A percentile compares a stretch with the other conserved stretches of the same genome.
These are phyloP conservation scores for Artemisia argyi DNA, from an alignment of 129 eudicot species.

Conservation along the genomic window DNA sequence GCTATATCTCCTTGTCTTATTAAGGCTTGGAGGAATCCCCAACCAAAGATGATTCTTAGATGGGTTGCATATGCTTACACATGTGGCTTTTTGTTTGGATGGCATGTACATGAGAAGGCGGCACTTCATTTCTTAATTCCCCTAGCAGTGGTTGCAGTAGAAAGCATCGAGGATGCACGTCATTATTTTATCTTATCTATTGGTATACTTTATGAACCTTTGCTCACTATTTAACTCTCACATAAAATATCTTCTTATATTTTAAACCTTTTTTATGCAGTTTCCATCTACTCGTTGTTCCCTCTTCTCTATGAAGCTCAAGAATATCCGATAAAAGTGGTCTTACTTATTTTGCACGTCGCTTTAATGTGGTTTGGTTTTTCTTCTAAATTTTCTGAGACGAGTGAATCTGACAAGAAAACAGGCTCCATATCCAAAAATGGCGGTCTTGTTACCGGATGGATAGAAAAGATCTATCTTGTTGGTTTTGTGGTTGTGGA, in stretches of 20 bases:
- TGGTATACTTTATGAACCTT: constrained; percentile 42
- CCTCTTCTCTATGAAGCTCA: constrained; percentile 89
- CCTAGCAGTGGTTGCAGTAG: constrained; percentile 59
- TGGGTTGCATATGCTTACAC: constrained; percentile 94
- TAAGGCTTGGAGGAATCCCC: constrained; percentile 83
- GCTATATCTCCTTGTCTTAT: constrained; percentile 73
- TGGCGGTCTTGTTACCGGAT: constrained; percentile 42
- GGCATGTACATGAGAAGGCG: constrained; percentile 99
- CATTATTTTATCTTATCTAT: constrained; percentile 80
- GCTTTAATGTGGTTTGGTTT: constrained; percentile 68
- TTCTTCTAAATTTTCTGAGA: constrained; percentile 46
- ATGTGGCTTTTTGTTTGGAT: constrained; percentile 93
- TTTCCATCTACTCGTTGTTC: constrained; percentile 84
- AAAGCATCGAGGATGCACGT: constrained; percentile 71
- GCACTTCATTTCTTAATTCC: constrained; percentile 91
- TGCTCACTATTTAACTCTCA: background rate
- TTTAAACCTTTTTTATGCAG: constrained; percentile 41
- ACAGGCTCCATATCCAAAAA: constrained; percentile 7
- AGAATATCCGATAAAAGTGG: constrained; percentile 86
- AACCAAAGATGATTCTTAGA: constrained; percentile 75
- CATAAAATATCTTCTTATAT: too few relatives aligned
- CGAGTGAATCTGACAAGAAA: background rate
- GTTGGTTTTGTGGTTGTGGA: constrained; percentile 76
- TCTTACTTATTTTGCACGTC: constrained; percentile 51
- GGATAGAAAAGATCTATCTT: constrained; percentile 65